Conservation (phyloP, 257 asterid genomes). For the Ophiorrhiza pumila region DNA sequence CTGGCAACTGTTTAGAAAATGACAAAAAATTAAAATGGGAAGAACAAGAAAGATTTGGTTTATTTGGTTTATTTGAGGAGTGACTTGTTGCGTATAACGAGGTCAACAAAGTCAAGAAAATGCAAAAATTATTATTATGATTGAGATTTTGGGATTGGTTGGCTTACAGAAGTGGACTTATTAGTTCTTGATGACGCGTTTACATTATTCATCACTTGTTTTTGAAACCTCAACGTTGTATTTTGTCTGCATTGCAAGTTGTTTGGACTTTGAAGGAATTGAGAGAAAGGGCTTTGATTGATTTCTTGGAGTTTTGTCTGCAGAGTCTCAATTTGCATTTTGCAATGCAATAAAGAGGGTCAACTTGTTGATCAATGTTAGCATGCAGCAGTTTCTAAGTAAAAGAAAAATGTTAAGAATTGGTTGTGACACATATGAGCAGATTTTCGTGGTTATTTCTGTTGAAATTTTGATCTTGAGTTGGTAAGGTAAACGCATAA, state of each 20-base stretch:
- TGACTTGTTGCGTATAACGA: conserved; percentile 23
- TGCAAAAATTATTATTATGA: background rate
- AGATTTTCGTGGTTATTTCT: background rate
- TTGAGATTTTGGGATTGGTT: background rate
- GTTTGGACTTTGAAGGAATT: background rate
- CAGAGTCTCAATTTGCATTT: background rate
- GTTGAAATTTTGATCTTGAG: background rate
- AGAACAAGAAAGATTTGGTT: background rate
- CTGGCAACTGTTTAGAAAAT: background rate
- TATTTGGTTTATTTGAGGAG: background rate
- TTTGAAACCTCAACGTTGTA: conserved; percentile 8
- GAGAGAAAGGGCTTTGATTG: background rate
- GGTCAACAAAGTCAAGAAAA: conserved; percentile 34
- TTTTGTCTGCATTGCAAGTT: conserved; percentile 20
- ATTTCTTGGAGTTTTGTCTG: background rate
- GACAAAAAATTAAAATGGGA: conserved; percentile 16
- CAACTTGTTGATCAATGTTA: conserved; percentile 6
- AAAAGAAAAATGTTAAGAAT: background rate
- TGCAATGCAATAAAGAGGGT: background rate
- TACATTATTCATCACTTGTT: conserved; percentile 1
- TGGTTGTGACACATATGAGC: conserved; percentile 17
- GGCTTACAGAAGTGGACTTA: conserved; percentile 8
- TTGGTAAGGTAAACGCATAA: background rate
- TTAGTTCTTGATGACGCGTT: conserved; percentile 20
- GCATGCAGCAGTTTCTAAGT: conserved; percentile 9